Evolutionary conservation across 2,329 filamentous ascomycete genomes (phyloP).

Genomic region (Pyrenophora tritici-repentis): DNA sequence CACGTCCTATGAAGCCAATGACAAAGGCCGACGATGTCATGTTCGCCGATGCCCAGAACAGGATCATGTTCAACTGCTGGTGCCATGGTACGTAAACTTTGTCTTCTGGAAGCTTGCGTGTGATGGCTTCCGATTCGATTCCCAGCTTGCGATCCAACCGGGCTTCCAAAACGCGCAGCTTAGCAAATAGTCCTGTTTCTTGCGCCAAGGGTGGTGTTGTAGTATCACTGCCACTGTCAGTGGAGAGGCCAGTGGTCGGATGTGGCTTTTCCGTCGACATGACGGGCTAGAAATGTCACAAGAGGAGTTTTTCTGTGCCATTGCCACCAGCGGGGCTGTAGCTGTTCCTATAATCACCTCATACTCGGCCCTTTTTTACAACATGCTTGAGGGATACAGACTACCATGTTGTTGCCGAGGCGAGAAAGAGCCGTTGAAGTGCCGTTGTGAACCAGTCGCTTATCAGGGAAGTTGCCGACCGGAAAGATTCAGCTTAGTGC

Average conservation of each 20-base stretch:
- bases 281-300: neutral
- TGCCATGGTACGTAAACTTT: conserved; percentile 34
- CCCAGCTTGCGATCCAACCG: conserved; percentile 28
- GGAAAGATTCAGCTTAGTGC: no score
- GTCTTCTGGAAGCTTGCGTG: conserved; percentile 33
- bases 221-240: conserved; percentile 7
- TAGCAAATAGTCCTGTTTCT: conserved; percentile 23
- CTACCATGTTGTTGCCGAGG: no score
- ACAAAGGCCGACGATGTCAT: conserved; percentile 50
- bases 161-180: conserved; percentile 25
- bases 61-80: conserved; percentile 45
- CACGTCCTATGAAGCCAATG: conserved; percentile 52
- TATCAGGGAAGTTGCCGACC: conserved; percentile 1
- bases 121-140: conserved; percentile 32
- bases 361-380: no score
- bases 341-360: no score
- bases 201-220: conserved; percentile 7
- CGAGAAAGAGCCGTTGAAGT: no score
- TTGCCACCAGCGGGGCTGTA: no score
- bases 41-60: conserved; percentile 52
- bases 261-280: conserved; percentile 25
- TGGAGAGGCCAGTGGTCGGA: conserved; percentile 18
- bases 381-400: no score
- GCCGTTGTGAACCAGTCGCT: neutral
- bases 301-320: no score